Base-by-base conservation (phyloP, 345 rosid species). In the Arabidopsis thaliana region DNA sequence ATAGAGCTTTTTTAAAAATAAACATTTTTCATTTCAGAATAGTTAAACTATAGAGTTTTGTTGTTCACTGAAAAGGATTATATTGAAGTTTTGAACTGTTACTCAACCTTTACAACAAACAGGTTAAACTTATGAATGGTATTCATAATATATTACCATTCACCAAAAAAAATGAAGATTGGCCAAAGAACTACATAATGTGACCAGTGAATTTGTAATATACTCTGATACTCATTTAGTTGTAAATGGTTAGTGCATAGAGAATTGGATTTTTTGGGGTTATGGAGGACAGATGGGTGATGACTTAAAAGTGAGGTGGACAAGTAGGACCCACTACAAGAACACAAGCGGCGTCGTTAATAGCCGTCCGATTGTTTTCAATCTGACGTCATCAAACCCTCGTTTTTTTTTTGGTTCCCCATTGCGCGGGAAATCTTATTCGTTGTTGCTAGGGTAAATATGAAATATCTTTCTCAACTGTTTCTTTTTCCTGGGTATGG, bases 321-420 rank as follows among this genome's bases (percentile, higher is more conserved):
- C 65, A 75, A 60, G 69, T 75, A 33, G 69, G 79, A 1, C 79
- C 79, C 63, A 60, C 48, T 6, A 9, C 1, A 23, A 42, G 56
- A 68, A 28, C 30, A 28, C 79, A 76, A 69, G 74, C 10, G 57
- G 79, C 69, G 32, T 60, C 74, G 4, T 75, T 45, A 5, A 33
- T 4, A 61, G 44, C 80, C 80, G 80, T 76, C 80, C 71, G 80
- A 76, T 76, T 69, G 8, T 62, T 69, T 53, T 69, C 22, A 37
- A 24, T 62, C 75, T 75, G 74, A 75, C 55, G 75, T 69, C 70
- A 76, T 9, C 6, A 50, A 42, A 59, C 63, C 79, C 74, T 25
- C 46, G 44, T 8, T 74, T 55, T 41, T 42, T 6, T 46, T 46
- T 16, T 24, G 40, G 69, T 44, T 44, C 59, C 70, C 80, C 44